Evolutionary conservation across 1,284 basidiomycete genomes (phyloP), one percentile per base, ranked within the genome.

Genomic region (Melampsora larici-populina): DNA sequence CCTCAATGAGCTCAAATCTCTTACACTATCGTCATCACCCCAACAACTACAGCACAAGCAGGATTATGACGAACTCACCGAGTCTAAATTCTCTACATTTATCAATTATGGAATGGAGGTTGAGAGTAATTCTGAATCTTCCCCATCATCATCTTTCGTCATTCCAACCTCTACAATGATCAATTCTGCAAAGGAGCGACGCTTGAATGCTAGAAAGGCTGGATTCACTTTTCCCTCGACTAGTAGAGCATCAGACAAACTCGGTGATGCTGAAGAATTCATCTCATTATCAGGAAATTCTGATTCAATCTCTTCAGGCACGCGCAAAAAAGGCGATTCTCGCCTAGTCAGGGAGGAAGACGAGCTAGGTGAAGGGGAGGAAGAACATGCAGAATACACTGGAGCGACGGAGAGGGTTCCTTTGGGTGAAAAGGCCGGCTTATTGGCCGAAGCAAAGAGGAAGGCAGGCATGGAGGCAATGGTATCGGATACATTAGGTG

Each of bases 311-410:
- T 13, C 46, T 40, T 87, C 80, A 31, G 79, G 79, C 4, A 63
- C 64, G 8, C 69, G 43, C 48, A 81, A 13, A 87, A 87, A 81
- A 84, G 87, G 79, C 81, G 92, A 92, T 81, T 94, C 92, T 81
- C 87, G 94, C 21, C 85, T 97, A 21, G 86, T 94, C 84, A 85
- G 94, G 72, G 95, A 97, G 84, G 94, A 97, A 62, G 94, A 97
- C 83, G 93, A 96, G 81, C 84, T 92, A 1, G 94, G 93, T 0
- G 93, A 97, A 81, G 94, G 91, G 0, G 94, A 96, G 76, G 94
- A 97, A 81, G 94, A 95, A 81, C 90, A 89, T 82, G 92, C 94
- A 6, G 92, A 93, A 80, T 97, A 89, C 81, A 97, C 95, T 0
- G 93, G 90, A 79, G 91, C 92, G 0, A 89, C 92, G 82, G 92